Base-by-base conservation (phyloP, 2,329 filamentous ascomycete genomes). In the Scopulariopsis brevicaulis region DNA sequence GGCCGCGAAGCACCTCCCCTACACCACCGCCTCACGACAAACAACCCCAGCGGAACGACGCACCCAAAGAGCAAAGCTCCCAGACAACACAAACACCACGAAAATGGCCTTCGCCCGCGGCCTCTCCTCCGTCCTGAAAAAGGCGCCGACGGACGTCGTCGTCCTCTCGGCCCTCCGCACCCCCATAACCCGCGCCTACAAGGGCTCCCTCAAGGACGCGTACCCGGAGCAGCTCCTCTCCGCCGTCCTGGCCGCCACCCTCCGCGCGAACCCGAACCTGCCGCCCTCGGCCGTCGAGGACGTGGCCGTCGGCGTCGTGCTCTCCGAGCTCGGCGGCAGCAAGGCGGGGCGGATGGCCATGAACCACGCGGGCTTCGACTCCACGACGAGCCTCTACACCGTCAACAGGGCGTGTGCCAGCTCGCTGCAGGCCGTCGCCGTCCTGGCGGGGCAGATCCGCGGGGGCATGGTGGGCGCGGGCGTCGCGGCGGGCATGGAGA, bases 331-430 rank as follows among this genome's bases (percentile, higher is more conserved):
- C 15, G 92, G 92, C 63, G 92, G 92, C 59, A 86, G 83, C 64
- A 96, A 96, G 77, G 91, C 91, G 0, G 90, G 88, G 1, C 88
- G 92, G 63, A 96, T 95, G 89, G 90, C 90, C 52, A 82, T 93
- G 65, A 87, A 91, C 72, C 89, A 96, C 73, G 85, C 86, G 59
- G 90, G 90, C 37, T 89, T 86, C 67, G 81, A 88, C 18, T 80
- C 81, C 1, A 91, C 89, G 1, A 50, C 46, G 22, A 80, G 84
- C 15, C 86, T 96, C 64, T 87, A 91, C 74, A 96, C 92, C 0
- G 83, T 94, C 64, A 96, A 96, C 75, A 82, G 93, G 46, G 91
- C 92, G 15, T 96, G 92, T 71, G 84, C 85, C 18, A 89, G 84
- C 7, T 87, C 86, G 2, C 78, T 96, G 55, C 86, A 89, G 64